phyloP scores from a whole-genome alignment of 192 early-diverging fungal genomes.

The Entomortierella lignicola region DNA sequence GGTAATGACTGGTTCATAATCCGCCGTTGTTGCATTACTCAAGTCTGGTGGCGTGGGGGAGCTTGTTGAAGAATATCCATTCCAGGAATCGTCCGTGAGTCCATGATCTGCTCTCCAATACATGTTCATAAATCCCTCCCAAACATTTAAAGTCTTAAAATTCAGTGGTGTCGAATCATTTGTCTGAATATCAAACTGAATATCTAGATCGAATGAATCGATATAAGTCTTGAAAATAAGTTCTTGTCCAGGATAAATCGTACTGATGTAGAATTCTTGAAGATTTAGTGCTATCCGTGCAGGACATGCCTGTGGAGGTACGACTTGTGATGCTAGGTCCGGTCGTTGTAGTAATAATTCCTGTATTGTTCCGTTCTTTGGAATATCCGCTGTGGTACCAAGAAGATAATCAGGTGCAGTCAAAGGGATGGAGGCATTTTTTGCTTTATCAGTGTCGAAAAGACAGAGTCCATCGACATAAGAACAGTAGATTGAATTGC shows the following conservation, averaged over 20 bases:
- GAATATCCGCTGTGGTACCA: conserved; percentile 17
- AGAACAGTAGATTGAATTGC: conserved; percentile 45
- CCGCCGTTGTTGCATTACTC: not conserved
- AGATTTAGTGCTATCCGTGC: conserved; percentile 3
- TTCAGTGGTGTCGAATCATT: not conserved
- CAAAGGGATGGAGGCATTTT: conserved; percentile 1
- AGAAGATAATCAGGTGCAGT: conserved; percentile 19
- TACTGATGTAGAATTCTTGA: not conserved
- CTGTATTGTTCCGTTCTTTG: conserved; percentile 29
- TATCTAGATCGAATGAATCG: conserved; percentile 23
- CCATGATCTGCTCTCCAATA: conserved; percentile 47
- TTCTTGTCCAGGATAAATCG: conserved; percentile 18
- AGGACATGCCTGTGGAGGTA: conserved; percentile 13
- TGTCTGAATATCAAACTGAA: conserved; percentile 32
- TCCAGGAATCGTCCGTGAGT: conserved; percentile 35
- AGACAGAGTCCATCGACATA: conserved; percentile 50
- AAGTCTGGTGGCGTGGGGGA: conserved; percentile 21
- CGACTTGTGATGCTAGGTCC: conserved; percentile 1
- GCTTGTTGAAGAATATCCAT: conserved; percentile 9
- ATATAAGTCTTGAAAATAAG: conserved; percentile 46
- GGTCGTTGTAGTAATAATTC: conserved; percentile 26
- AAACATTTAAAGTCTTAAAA: conserved; percentile 36
- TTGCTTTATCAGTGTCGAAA: conserved; percentile 53
- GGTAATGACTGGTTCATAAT: conserved; percentile 18
- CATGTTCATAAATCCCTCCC: conserved; percentile 57